Conservation (phyloP, 2,329 filamentous ascomycete genomes). For the Pochonia chlamydosporia region DNA sequence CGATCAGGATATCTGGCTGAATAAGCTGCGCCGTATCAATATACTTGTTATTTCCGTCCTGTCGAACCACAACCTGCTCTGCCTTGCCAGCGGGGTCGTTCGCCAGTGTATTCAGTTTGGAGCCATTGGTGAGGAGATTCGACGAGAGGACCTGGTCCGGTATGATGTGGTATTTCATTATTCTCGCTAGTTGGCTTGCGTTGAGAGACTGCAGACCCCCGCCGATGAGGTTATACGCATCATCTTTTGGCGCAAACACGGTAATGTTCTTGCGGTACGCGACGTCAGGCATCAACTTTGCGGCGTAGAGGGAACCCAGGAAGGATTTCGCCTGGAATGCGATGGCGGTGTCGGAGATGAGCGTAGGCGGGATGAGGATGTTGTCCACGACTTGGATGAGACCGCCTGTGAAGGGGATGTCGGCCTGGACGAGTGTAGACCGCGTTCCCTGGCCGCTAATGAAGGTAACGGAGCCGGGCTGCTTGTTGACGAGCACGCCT, state of each 20-base stretch:
- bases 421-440: conserved; percentile 33
- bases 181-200: conserved; percentile 37
- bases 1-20: conserved; percentile 46
- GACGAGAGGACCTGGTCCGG: conserved; percentile 49
- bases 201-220: conserved; percentile 43
- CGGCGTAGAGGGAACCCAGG: conserved; percentile 25
- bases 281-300: conserved; percentile 31
- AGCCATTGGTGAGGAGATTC: conserved; percentile 27
- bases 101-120: conserved; percentile 28
- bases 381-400: conserved; percentile 48
- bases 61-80: conserved; percentile 27
- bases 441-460: conserved; percentile 44
- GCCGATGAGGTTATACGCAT: conserved; percentile 52
- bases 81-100: conserved; percentile 34
- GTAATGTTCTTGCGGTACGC: conserved; percentile 43
- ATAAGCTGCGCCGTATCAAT: conserved; percentile 49
- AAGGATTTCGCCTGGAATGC: conserved; percentile 39
- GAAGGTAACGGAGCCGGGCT: conserved; percentile 36
- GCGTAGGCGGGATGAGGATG: conserved; percentile 41
- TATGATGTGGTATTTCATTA: conserved; percentile 62
- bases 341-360: conserved; percentile 43
- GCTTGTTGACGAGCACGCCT: conserved; percentile 39
- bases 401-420: conserved; percentile 43
- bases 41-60: conserved; percentile 38
- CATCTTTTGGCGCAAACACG: conserved; percentile 58